Evolutionary conservation across 1,284 basidiomycete genomes (phyloP).

Genomic region (Gomphus bonarii): DNA sequence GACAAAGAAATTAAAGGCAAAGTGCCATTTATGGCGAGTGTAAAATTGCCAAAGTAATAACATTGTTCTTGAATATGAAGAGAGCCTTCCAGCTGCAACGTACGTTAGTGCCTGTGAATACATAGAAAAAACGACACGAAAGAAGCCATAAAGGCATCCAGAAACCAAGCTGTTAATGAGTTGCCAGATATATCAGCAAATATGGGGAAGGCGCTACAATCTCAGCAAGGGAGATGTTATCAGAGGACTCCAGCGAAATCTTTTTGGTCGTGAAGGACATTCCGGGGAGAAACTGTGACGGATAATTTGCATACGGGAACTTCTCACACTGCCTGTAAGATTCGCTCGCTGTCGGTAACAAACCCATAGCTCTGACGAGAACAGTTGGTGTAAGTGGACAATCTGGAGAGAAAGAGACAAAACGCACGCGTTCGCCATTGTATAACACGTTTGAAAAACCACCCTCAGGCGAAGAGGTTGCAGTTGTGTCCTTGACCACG

Average conservation of each 20-base stretch:
- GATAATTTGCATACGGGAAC: background rate
- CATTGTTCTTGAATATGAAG: too few relatives aligned
- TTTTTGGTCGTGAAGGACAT: too few relatives aligned
- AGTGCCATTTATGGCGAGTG: background rate
- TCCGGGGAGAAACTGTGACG: background rate
- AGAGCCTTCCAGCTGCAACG: too few relatives aligned
- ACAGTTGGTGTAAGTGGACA: background rate
- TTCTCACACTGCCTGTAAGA: conserved; percentile 21
- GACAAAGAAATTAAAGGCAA: background rate
- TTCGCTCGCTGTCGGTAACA: conserved; percentile 38
- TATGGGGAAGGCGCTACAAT: too few relatives aligned
- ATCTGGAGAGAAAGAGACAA: background rate
- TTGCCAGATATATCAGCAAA: too few relatives aligned
- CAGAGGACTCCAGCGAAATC: too few relatives aligned
- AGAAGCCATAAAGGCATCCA: too few relatives aligned
- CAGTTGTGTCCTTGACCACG: conserved; percentile 44
- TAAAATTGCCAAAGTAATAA: too few relatives aligned
- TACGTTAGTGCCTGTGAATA: too few relatives aligned
- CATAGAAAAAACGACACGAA: too few relatives aligned
- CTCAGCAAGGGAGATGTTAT: too few relatives aligned
- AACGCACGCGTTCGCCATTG: conserved; percentile 43
- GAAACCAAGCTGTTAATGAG: too few relatives aligned
- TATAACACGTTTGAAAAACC: conserved; percentile 48
- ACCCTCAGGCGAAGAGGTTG: conserved; percentile 52
- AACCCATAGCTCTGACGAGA: conserved; percentile 44